Conservation (phyloP, 2,329 filamentous ascomycete genomes). For the Lecanosticta acicola region DNA sequence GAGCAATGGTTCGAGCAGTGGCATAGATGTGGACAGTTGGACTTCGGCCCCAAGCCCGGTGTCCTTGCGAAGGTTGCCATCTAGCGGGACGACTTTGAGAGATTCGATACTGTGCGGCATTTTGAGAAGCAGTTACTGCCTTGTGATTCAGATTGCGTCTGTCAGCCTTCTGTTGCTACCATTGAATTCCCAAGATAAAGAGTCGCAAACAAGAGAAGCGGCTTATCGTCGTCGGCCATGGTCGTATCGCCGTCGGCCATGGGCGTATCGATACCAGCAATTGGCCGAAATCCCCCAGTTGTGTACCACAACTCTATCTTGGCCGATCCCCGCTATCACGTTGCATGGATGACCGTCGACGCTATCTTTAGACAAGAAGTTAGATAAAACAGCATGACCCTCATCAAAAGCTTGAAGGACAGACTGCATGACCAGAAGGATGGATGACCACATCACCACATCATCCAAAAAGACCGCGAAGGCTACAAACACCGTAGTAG, state of each 20-base stretch:
- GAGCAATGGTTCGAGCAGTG: slow-evolving; percentile 6
- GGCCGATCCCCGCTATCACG: slow-evolving; percentile 3
- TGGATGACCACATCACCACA: background rate
- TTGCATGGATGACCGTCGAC: background rate
- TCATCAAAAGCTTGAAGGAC: too few relatives aligned
- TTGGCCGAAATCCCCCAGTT: background rate
- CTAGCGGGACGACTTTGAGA: slow-evolving; percentile 6
- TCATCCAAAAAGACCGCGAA: background rate
- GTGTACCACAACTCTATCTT: slow-evolving; percentile 3
- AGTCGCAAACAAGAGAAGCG: too few relatives aligned
- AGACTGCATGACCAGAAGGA: too few relatives aligned
- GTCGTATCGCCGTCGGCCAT: background rate
- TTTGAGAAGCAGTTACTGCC: background rate
- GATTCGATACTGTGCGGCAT: slow-evolving; percentile 13
- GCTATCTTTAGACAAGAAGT: background rate
- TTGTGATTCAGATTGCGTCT: too few relatives aligned
- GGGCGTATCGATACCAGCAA: background rate
- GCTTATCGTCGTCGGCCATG: background rate
- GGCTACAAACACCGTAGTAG: background rate
- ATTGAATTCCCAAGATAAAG: too few relatives aligned
- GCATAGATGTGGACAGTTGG: slow-evolving; percentile 6
- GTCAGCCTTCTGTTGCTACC: too few relatives aligned
- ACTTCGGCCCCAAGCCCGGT: slow-evolving; percentile 18
- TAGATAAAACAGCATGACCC: too few relatives aligned
- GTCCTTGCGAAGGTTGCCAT: slow-evolving; percentile 10